Conservation (phyloP, 2,329 filamentous ascomycete species). For the Huntiella savannae region DNA sequence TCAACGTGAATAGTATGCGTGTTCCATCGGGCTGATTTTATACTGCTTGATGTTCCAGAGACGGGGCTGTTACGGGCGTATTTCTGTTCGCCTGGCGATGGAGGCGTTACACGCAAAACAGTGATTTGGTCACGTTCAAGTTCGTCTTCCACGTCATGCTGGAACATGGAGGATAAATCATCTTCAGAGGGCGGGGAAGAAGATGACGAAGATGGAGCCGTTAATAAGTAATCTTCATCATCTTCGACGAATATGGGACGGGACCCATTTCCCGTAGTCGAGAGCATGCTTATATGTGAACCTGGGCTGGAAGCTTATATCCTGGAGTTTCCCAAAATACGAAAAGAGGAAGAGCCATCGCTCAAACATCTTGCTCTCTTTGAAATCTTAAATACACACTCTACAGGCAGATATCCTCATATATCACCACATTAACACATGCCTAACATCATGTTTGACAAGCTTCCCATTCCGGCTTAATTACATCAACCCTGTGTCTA, state of each 20-base stretch:
- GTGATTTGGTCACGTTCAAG: conserved; percentile 18
- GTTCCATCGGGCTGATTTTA: neutral
- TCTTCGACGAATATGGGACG: neutral
- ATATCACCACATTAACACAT: neutral
- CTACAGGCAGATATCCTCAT: neutral
- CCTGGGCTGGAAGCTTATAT: neutral
- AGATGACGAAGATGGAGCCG: conserved; percentile 1
- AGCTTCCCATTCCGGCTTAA: neutral
- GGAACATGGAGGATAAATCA: conserved; percentile 3
- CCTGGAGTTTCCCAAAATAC: neutral
- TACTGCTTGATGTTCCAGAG: neutral
- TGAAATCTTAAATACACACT: neutral
- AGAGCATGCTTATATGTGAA: neutral
- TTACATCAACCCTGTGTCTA: neutral
- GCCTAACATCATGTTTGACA: too few relatives aligned
- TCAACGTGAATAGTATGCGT: neutral
- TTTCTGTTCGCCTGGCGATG: neutral
- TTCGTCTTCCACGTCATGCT: conserved; percentile 7
- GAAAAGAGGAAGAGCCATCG: too few relatives aligned
- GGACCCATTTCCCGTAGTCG: conserved; percentile 4
- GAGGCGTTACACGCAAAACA: conserved; percentile 11
- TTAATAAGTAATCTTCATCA: conserved; percentile 1
- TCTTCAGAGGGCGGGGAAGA: neutral
- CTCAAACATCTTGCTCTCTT: neutral
- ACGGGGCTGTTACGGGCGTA: conserved; percentile 3